These are phyloP conservation scores for Arabidopsis arenosa DNA, from an alignment of 345 rosid species.

Conservation along the genomic window DNA sequence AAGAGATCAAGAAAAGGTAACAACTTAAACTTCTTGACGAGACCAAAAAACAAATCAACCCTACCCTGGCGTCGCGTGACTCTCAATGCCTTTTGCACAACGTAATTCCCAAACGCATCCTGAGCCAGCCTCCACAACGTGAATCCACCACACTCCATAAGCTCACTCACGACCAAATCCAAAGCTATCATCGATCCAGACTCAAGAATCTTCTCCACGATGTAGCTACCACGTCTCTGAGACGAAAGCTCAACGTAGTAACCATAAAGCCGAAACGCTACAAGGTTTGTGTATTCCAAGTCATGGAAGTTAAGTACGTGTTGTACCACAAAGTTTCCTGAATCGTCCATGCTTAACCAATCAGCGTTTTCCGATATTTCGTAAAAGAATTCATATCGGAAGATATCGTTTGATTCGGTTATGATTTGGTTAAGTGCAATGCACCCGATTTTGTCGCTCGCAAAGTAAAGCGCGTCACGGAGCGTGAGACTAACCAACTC, in stretches of 20 bases:
- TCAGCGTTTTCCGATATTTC: not conserved
- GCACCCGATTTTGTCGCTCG: constrained; percentile 5
- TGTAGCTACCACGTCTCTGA: not conserved
- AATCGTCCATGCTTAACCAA: constrained; percentile 17
- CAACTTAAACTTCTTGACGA: not conserved
- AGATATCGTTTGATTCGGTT: not conserved
- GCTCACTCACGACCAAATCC: not conserved
- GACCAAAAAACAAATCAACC: not conserved
- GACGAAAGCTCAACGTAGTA: constrained; percentile 5
- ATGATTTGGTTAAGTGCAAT: constrained; percentile 15
- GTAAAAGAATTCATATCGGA: not conserved
- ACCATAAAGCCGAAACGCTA: not conserved
- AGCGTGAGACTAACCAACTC: not conserved
- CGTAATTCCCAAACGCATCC: not conserved
- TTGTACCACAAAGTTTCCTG: constrained; percentile 3
- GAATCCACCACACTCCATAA: not conserved
- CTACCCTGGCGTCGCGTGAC: not conserved
- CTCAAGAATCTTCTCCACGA: constrained; percentile 9
- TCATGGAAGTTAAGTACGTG: not conserved
- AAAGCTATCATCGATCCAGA: not conserved
- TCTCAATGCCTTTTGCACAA: constrained; percentile 5
- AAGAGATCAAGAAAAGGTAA: not conserved
- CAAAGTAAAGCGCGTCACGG: constrained; percentile 3
- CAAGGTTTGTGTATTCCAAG: not conserved
- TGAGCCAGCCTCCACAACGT: constrained; percentile 2